These are phyloP conservation scores for Eimeria maxima DNA, from an alignment of 169 alveolate species.

Conservation along the genomic window DNA sequence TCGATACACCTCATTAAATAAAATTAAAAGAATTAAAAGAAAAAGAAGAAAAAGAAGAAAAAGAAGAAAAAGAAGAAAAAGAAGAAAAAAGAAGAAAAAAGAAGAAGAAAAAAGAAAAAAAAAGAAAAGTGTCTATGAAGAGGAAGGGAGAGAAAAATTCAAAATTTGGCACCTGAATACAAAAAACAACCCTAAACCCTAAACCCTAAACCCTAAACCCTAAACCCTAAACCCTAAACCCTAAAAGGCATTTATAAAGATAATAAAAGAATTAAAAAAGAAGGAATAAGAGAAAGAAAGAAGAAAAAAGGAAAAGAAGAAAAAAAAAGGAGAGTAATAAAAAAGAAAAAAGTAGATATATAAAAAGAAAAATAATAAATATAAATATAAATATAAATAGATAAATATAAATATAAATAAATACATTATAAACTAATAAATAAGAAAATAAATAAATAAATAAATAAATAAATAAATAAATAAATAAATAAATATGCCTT, in stretches of 20 bases:
- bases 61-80: too few species aligned
- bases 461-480: not conserved
- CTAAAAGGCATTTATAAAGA: not conserved
- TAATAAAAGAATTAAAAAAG: not conserved
- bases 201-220: too few species aligned
- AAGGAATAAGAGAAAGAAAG: not conserved
- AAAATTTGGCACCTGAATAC: too few species aligned
- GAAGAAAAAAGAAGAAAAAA: too few species aligned
- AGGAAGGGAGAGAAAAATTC: too few species aligned
- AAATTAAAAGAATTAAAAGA: too few species aligned
- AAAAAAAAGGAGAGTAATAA: not conserved
- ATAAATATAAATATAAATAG: not conserved
- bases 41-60: too few species aligned
- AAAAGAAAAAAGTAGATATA: not conserved
- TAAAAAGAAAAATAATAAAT: not conserved
- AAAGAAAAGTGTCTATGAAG: too few species aligned
- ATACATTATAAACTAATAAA: not conserved
- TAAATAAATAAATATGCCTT: not conserved
- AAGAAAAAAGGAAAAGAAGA: not conserved
- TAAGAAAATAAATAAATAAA: not conserved
- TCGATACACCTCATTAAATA: too few species aligned
- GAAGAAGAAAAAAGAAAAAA: too few species aligned
- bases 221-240: conserved; percentile 58
- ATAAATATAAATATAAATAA: not conserved
- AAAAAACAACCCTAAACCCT: not conserved